Conservation (phyloP, 176 grass and related monocot species). For the Luzula sylvatica region DNA sequence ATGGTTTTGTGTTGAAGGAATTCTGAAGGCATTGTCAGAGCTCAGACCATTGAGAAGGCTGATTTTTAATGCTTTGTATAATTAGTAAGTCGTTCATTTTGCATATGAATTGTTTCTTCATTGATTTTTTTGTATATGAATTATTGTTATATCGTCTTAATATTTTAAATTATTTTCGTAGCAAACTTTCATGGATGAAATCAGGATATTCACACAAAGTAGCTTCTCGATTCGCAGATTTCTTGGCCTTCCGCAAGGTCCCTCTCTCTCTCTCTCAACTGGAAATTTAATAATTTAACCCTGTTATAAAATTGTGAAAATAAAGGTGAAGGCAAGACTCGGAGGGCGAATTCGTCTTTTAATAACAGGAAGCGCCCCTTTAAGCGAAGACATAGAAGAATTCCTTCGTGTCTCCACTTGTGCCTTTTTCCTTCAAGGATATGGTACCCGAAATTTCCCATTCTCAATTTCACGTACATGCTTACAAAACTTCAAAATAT, state of each 20-base stretch:
- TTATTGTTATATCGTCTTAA: neutral
- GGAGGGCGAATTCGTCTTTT: slow-evolving; percentile 87
- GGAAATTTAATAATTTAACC: slow-evolving; percentile 1
- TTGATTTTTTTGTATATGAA: neutral
- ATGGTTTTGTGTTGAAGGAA: slow-evolving; percentile 44
- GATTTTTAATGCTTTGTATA: slow-evolving; percentile 93
- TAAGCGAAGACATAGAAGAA: slow-evolving; percentile 90
- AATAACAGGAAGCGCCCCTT: slow-evolving; percentile 80
- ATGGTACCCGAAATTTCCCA: slow-evolving; percentile 39
- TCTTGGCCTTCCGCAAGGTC: slow-evolving; percentile 89
- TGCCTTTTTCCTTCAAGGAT: slow-evolving; percentile 81
- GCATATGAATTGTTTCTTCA: no score
- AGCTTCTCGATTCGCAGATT: slow-evolving; percentile 83
- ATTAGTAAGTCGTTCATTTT: slow-evolving; percentile 42
- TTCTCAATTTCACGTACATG: no score
- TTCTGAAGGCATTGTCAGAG: slow-evolving; percentile 68
- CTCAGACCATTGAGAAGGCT: slow-evolving; percentile 82
- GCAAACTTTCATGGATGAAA: slow-evolving; percentile 77
- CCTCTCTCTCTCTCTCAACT: neutral
- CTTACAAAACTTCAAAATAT: no score
- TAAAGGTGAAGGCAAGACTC: slow-evolving; percentile 86
- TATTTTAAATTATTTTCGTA: slow-evolving; percentile 23
- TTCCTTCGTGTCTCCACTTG: slow-evolving; percentile 90
- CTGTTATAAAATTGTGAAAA: slow-evolving; percentile 1
- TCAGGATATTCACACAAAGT: slow-evolving; percentile 70